phyloP scores from a whole-genome alignment of 2,329 filamentous ascomycete genomes.

The Aspergillus glaucus region DNA sequence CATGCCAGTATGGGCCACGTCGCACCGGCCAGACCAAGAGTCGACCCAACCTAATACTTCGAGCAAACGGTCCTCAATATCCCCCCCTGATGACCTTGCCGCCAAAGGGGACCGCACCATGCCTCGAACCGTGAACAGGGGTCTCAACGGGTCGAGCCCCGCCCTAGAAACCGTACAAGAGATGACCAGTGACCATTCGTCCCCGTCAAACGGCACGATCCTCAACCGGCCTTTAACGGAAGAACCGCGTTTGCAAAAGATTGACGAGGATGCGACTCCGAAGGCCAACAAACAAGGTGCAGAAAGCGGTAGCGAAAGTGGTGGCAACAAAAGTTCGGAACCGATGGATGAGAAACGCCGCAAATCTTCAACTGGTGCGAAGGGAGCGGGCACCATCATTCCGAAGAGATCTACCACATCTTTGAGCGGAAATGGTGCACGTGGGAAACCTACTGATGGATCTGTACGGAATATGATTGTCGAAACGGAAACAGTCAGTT shows the following conservation, averaged over 20 bases:
- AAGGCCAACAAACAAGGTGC: conserved; percentile 37
- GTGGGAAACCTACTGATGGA: conserved; percentile 66
- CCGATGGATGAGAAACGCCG: conserved; percentile 31
- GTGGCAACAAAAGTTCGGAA: conserved; percentile 36
- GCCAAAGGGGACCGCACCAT: conserved; percentile 32
- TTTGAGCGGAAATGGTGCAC: conserved; percentile 47
- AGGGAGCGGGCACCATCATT: conserved; percentile 48
- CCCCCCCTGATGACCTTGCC: conserved; percentile 20
- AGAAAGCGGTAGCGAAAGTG: conserved; percentile 57
- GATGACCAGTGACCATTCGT: conserved; percentile 65
- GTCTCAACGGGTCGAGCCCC: conserved; percentile 53
- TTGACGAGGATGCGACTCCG: conserved; percentile 35
- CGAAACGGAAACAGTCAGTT: conserved; percentile 91
- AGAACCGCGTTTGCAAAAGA: conserved; percentile 29
- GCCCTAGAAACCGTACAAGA: conserved; percentile 88
- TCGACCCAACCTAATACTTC: conserved; percentile 31
- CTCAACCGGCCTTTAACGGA: conserved; percentile 36
- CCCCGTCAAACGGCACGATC: conserved; percentile 48
- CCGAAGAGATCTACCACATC: conserved; percentile 64
- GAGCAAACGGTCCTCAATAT: conserved; percentile 24
- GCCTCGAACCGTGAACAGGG: conserved; percentile 51
- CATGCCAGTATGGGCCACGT: conserved; percentile 31
- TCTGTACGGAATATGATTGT: conserved; percentile 89
- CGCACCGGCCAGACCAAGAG: conserved; percentile 24
- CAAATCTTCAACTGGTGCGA: conserved; percentile 33